Evolutionary conservation across 345 rosid species (phyloP).

Genomic region (Linum usitatissimum): DNA sequence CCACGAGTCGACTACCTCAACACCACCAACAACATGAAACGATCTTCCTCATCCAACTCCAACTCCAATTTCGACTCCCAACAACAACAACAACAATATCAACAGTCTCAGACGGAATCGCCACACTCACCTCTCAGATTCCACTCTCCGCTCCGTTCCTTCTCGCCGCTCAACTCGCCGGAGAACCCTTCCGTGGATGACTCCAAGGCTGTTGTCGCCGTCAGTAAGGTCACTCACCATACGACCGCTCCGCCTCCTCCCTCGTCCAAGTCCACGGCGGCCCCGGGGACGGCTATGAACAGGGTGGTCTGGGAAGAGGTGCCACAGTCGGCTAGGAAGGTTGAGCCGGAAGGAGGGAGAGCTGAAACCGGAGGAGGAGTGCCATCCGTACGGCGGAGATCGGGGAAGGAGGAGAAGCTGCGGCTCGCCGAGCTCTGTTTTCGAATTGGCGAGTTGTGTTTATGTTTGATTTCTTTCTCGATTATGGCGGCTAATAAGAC

Average conservation of each 20-base stretch:
- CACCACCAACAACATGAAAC: conserved; percentile 33
- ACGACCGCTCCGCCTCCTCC: background rate
- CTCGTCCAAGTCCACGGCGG: background rate
- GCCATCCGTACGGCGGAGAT: conserved; percentile 24
- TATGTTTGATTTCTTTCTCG: conserved; percentile 85
- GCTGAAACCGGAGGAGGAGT: conserved; percentile 1
- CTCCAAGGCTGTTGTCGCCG: conserved; percentile 43
- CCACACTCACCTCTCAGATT: conserved; percentile 65
- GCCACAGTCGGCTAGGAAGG: conserved; percentile 21
- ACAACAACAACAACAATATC: background rate
- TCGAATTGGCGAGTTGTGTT: conserved; percentile 48
- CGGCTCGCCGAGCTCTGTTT: conserved; percentile 45
- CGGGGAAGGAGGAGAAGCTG: conserved; percentile 28
- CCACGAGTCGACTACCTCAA: conserved; percentile 11
- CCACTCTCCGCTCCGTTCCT: conserved; percentile 46
- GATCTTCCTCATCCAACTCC: conserved; percentile 55
- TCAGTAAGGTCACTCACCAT: conserved; percentile 21
- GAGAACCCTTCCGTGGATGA: conserved; percentile 26
- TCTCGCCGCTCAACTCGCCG: conserved; percentile 54
- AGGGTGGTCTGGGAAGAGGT: background rate
- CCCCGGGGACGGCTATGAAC: background rate
- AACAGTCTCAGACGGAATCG: conserved; percentile 49
- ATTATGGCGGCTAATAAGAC: conserved; percentile 96
- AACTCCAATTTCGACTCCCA: conserved; percentile 46
- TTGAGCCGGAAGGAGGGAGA: conserved; percentile 17